A percentile compares a stretch with the other conserved stretches of the same genome.
phyloP scores from a whole-genome alignment of 2,329 filamentous ascomycete species.

The Pezicula neosporulosa region DNA sequence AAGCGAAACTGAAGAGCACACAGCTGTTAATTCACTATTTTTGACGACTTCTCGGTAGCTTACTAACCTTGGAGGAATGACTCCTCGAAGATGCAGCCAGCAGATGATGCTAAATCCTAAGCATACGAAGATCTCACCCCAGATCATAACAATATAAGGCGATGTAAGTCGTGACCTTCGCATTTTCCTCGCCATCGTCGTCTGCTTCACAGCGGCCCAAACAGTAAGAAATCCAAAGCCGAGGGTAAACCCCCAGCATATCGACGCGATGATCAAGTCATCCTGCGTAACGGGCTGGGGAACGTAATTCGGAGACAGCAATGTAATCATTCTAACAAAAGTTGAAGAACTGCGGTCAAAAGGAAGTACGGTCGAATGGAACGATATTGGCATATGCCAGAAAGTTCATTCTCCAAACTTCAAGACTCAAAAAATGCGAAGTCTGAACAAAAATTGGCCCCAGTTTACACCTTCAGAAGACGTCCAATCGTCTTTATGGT shows the following conservation, averaged over 20 bases:
- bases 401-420: background rate
- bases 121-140: constrained; percentile 40
- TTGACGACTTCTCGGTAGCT: background rate
- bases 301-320: constrained; percentile 9
- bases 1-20: constrained; percentile 12
- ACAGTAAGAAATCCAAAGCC: constrained; percentile 32
- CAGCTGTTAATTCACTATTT: too few species aligned
- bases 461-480: too few species aligned
- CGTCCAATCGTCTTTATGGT: too few species aligned
- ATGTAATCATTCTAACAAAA: constrained; percentile 8
- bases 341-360: background rate
- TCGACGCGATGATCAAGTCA: constrained; percentile 32
- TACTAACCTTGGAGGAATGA: constrained; percentile 29
- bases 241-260: constrained; percentile 35
- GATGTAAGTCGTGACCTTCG: constrained; percentile 28
- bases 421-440: too few species aligned
- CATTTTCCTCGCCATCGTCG: constrained; percentile 27
- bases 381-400: background rate
- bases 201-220: constrained; percentile 33
- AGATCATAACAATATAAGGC: constrained; percentile 39
- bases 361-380: background rate
- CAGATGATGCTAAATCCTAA: constrained; percentile 34
- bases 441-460: too few species aligned
- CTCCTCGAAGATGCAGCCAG: constrained; percentile 35
- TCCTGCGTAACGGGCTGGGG: constrained; percentile 5